phyloP scores from a whole-genome alignment of 176 grass and related monocot genomes.

The Oryza rufipogon region DNA sequence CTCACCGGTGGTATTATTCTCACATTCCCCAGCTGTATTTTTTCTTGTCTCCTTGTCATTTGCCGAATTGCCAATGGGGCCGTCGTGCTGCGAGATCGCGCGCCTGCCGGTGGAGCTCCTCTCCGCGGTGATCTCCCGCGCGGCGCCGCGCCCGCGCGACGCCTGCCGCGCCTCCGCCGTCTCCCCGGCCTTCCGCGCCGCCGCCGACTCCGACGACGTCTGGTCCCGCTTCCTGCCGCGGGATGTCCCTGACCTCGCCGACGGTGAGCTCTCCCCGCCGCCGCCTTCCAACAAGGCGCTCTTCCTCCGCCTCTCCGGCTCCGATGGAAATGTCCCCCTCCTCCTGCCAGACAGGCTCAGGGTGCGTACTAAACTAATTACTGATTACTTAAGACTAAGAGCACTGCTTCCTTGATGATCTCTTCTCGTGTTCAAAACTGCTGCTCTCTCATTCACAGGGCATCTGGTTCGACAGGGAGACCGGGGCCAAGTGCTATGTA shows the following conservation, averaged over 20 bases:
- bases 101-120: background rate
- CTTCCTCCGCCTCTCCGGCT: slow-evolving; percentile 40
- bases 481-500: slow-evolving; percentile 56
- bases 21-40: too few species aligned
- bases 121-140: background rate
- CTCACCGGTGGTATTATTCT: too few species aligned
- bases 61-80: background rate
- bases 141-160: background rate
- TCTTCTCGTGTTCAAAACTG: too few species aligned
- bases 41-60: too few species aligned
- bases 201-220: slow-evolving; percentile 57
- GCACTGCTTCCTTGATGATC: too few species aligned
- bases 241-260: slow-evolving; percentile 28
- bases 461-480: slow-evolving; percentile 56
- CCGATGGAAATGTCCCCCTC: background rate
- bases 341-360: slow-evolving; percentile 22
- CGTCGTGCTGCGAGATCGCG: background rate
- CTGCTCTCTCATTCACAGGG: slow-evolving; percentile 33
- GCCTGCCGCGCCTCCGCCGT: slow-evolving; percentile 39
- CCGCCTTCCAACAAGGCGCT: slow-evolving; percentile 33
- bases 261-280: slow-evolving; percentile 16
- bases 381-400: too few species aligned
- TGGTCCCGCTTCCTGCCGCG: slow-evolving; percentile 55
- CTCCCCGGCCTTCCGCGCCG: slow-evolving; percentile 49
- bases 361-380: background rate